These are phyloP conservation scores for Apiospora marii DNA, from an alignment of 2,329 filamentous ascomycete species.

Conservation along the genomic window DNA sequence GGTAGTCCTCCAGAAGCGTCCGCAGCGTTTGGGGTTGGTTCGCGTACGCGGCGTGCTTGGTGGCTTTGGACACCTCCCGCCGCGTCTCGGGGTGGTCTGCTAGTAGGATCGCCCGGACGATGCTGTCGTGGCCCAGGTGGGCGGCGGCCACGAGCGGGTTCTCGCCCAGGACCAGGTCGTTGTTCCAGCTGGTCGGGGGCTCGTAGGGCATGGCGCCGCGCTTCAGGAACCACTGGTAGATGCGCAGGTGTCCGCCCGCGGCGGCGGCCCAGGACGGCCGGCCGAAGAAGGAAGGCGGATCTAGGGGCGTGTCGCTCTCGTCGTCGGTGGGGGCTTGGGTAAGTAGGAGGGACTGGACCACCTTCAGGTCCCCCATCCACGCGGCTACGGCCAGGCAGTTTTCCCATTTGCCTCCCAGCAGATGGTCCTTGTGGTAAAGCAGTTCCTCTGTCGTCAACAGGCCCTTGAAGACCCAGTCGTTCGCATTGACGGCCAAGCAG, in stretches of 20 bases:
- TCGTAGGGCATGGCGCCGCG: background rate
- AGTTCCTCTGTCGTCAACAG: background rate
- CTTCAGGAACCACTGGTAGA: background rate
- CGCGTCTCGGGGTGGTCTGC: no score
- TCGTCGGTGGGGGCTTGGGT: background rate
- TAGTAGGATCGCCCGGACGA: background rate
- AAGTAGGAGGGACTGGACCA: background rate
- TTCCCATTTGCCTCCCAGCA: background rate
- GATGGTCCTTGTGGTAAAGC: background rate
- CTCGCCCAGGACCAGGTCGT: background rate
- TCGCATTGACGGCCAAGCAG: background rate
- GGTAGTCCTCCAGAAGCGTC: background rate
- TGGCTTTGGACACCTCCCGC: background rate
- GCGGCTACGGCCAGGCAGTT: constrained; percentile 1
- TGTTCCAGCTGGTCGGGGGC: background rate
- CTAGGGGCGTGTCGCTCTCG: background rate
- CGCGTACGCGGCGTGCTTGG: background rate
- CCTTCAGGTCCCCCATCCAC: background rate
- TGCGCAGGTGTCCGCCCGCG: background rate
- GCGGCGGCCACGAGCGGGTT: background rate
- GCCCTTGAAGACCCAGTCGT: background rate
- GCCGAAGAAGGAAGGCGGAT: background rate
- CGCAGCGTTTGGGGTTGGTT: background rate
- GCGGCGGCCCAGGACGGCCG: background rate
- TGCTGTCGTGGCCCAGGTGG: constrained; percentile 13